Evolutionary conservation across 1,139 yeast species (phyloP).

Genomic region (Geotrichum klebahnii): DNA sequence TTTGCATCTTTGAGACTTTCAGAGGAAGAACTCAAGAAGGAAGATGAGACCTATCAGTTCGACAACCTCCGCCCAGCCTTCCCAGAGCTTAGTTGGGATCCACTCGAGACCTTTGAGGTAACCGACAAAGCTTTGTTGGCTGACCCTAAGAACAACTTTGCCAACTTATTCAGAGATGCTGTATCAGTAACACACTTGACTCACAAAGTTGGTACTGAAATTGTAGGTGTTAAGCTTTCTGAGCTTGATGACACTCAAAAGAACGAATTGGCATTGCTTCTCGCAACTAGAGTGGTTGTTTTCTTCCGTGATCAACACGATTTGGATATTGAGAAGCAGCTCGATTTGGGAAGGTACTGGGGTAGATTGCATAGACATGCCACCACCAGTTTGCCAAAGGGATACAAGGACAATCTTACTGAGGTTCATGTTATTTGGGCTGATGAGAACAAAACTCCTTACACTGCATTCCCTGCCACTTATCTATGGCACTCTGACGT

Average conservation of each 20-base stretch:
- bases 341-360: slow-evolving; percentile 58
- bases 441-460: slow-evolving; percentile 33
- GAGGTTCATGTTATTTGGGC: slow-evolving; percentile 59
- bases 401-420: slow-evolving; percentile 34
- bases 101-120: slow-evolving; percentile 29
- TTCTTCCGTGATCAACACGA: slow-evolving; percentile 60
- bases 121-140: slow-evolving; percentile 20
- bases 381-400: slow-evolving; percentile 64
- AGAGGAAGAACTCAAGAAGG: slow-evolving; percentile 12
- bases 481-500: slow-evolving; percentile 63
- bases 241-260: slow-evolving; percentile 46
- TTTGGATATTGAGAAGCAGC: slow-evolving; percentile 49
- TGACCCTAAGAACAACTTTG: slow-evolving; percentile 36
- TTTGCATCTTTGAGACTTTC: slow-evolving; percentile 13
- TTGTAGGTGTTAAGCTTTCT: slow-evolving; percentile 53
- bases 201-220: slow-evolving; percentile 65
- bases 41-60: slow-evolving; percentile 15
- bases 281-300: slow-evolving; percentile 64
- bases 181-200: slow-evolving; percentile 42
- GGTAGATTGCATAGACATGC: slow-evolving; percentile 73
- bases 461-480: slow-evolving; percentile 28
- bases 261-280: slow-evolving; percentile 61
- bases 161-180: slow-evolving; percentile 50
- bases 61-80: slow-evolving; percentile 32
- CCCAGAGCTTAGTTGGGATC: slow-evolving; percentile 36